Evolutionary conservation across 2,329 filamentous ascomycete species (phyloP).

Genomic region (Sporothrix phasma): DNA sequence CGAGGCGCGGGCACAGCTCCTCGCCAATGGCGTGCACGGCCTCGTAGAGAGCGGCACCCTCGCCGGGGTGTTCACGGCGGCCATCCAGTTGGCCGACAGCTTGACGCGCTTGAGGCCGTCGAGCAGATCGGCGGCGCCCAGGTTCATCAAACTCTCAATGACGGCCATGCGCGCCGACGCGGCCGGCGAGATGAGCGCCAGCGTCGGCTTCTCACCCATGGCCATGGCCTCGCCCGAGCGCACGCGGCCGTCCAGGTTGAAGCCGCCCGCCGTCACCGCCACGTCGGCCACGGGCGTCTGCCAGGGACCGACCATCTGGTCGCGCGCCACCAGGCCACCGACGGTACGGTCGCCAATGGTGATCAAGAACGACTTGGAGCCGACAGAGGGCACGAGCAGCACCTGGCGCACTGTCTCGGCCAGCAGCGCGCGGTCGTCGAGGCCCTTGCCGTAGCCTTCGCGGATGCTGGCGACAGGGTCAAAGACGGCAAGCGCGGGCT

Average conservation of each 20-base stretch:
- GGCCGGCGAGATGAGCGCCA: conserved; percentile 81
- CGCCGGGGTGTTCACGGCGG: conserved; percentile 83
- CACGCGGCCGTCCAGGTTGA: conserved; percentile 54
- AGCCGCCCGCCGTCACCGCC: conserved; percentile 78
- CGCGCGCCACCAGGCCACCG: conserved; percentile 75
- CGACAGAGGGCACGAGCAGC: conserved; percentile 75
- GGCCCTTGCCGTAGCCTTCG: conserved; percentile 48
- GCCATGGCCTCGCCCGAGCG: conserved; percentile 92
- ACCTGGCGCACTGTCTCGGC: conserved; percentile 68
- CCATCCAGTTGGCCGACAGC: conserved; percentile 98
- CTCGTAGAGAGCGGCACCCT: conserved; percentile 86
- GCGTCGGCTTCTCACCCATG: conserved; percentile 83
- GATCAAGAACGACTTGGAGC: conserved; percentile 95
- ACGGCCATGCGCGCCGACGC: conserved; percentile 96
- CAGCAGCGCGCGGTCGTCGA: conserved; percentile 42
- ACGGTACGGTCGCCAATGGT: conserved; percentile 92
- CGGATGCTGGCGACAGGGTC: conserved; percentile 57
- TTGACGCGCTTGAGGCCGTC: conserved; percentile 67
- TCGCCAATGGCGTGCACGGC: conserved; percentile 88
- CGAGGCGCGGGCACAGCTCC: conserved; percentile 83
- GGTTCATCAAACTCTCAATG: conserved; percentile 84
- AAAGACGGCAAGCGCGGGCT: conserved; percentile 58
- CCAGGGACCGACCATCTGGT: conserved; percentile 96
- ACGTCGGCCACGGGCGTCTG: conserved; percentile 91
- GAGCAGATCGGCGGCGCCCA: conserved; percentile 61